Conservation (phyloP, 1,284 basidiomycete species). For the Grifola frondosa region DNA sequence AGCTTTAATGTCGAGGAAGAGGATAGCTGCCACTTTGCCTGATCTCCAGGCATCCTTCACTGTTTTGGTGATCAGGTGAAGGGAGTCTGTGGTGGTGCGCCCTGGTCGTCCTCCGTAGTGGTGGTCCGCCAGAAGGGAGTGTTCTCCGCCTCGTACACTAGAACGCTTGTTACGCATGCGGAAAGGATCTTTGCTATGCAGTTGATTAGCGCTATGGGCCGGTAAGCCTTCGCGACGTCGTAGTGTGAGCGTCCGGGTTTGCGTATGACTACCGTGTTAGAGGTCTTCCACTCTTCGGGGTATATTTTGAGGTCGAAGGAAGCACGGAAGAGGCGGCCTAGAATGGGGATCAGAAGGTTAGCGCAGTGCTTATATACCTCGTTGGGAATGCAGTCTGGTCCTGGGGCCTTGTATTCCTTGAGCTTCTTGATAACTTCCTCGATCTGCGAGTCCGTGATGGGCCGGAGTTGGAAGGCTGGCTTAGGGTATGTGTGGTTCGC, state of each 20-base stretch:
- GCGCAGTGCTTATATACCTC: conserved; percentile 29
- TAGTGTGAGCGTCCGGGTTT: conserved; percentile 42
- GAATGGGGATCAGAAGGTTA: conserved; percentile 26
- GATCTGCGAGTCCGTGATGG: conserved; percentile 24
- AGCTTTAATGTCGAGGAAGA: conserved; percentile 41
- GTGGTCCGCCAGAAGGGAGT: conserved; percentile 21
- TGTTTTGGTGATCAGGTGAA: conserved; percentile 28
- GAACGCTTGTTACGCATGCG: conserved; percentile 19
- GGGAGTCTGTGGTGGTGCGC: conserved; percentile 32
- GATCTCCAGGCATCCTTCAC: conserved; percentile 31
- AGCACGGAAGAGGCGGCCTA: conserved; percentile 32
- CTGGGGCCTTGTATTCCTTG: conserved; percentile 36
- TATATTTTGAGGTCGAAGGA: conserved; percentile 28
- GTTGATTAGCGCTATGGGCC: conserved; percentile 37
- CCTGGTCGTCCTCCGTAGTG: conserved; percentile 37
- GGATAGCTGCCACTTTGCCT: conserved; percentile 24
- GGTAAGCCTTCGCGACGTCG: conserved; percentile 28
- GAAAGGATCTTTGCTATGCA: conserved; percentile 33
- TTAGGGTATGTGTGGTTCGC: conserved; percentile 17
- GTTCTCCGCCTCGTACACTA: conserved; percentile 18
- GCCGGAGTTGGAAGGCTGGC: conserved; percentile 23
- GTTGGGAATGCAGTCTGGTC: conserved; percentile 37
- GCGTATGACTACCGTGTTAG: conserved; percentile 34
- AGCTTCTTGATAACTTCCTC: conserved; percentile 9
- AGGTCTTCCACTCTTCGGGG: conserved; percentile 32